Base-by-base conservation (phyloP, 2,329 filamentous ascomycete species). In the Pseudogymnoascus sp. region DNA sequence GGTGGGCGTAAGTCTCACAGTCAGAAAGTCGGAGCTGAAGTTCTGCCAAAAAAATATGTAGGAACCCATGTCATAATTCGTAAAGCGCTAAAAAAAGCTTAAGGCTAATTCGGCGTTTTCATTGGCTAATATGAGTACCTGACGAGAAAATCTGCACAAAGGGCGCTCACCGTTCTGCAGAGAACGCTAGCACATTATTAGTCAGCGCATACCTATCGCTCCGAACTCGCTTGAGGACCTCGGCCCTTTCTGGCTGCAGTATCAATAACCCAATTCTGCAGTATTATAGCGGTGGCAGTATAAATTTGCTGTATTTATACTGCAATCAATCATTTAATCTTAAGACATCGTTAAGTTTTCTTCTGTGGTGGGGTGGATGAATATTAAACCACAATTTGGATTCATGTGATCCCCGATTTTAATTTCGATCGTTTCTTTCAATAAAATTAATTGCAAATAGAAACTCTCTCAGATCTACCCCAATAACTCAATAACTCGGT, bases 11-110 rank as follows among this genome's bases (percentile, higher is more conserved):
- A 9, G 35, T 59, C 37, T 37, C 33, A 39, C 37, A 39, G 58
- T 59, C 58, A 39, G 37, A 59, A 59, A 37, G 35, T 59, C 58
- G 33, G 13, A 40, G 37, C 33, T 39, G 58, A 59, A 40, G 37
- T 39, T 39, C 35, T 40, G 33, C 33, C 33, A 59, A 59, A 59
- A 40, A 39, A 39, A 39, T 36, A 59, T 37, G 58, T 59, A 6
- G 58, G 33, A 59, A 40, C 37, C 58, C 35, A 59, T 39, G 37
- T 40, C 33, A 59, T 59, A 37, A 59, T 59, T 39, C 35, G 37
- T 39, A 5, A 4, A 37, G 58, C 58, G 35, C 58, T 59, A 59
- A 59, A 40, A 40, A 59, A 59, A 59, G 37, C 58, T 59, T 59
- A 39, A 31, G 58, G 35, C 58, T 10, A 55, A 55, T 55, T 21